Base-by-base conservation (phyloP, 1,139 yeast species). In the Meyerozyma smithsonii region DNA sequence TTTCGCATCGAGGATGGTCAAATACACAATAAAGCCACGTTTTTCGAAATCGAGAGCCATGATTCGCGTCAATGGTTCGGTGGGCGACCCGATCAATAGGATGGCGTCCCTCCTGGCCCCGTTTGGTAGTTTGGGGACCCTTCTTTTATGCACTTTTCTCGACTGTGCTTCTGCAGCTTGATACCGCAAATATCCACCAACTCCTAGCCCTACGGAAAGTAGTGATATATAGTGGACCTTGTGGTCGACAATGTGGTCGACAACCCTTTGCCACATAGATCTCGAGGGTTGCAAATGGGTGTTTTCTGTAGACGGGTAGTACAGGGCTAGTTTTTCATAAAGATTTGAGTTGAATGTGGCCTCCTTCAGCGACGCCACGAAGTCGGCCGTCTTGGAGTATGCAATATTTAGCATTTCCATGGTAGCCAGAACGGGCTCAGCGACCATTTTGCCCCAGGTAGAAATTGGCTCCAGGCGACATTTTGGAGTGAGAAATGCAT, bases 21-120 rank as follows among this genome's bases (percentile, higher is more conserved):
- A 69, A 58, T 83, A 87, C 3, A 87, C 89, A 24, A 87, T 81
- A 54, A 84, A 84, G 1, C 96, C 95, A 41, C 95, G 66, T 38
- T 75, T 75, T 46, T 84, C 89, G 49, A 87, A 70, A 54, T 87
- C 95, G 41, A 77, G 70, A 0, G 89, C 87, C 28, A 87, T 66
- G 37, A 81, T 66, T 42, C 88, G 67, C 0, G 88, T 80, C 46
- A 86, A 62, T 1, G 90, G 89, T 46, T 85, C 94, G 0, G 79
- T 72, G 1, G 92, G 90, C 2, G 90, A 82, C 1, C 95, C 95
- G 2, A 86, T 73, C 5, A 87, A 64, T 24, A 87, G 64, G 0
- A 86, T 77, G 5, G 84, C 92, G 50, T 86, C 94, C 42, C 74
- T 72, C 35, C 95, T 64, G 2, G 87, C 86, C 0, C 94, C 95